Percentiles rank a stretch among this genome's conserved stretches.
Evolutionary conservation across 1,284 basidiomycete genomes (phyloP).

Genomic region (Testicularia cyperi): DNA sequence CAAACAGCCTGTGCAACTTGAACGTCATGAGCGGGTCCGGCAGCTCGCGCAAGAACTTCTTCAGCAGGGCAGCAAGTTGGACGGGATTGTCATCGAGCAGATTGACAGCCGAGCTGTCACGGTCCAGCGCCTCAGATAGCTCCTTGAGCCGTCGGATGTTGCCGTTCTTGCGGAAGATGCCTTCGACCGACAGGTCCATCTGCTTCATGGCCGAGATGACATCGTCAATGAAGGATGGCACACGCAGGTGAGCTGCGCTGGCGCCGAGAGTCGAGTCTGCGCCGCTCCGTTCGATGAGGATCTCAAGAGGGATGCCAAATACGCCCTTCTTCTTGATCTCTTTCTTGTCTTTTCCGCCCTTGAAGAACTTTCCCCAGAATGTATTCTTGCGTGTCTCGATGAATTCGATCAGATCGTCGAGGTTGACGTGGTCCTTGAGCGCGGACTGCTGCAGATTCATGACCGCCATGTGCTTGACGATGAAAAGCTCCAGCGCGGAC

Average conservation of each 20-base stretch:
- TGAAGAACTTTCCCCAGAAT: constrained; percentile 97
- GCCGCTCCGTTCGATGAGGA: constrained; percentile 91
- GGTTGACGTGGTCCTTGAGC: constrained; percentile 71
- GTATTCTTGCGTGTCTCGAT: constrained; percentile 89
- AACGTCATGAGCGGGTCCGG: constrained; percentile 95
- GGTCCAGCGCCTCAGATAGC: constrained; percentile 86
- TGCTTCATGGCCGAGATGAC: constrained; percentile 97
- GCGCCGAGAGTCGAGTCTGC: constrained; percentile 89
- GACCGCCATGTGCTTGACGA: constrained; percentile 89
- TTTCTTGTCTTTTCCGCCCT: constrained; percentile 76
- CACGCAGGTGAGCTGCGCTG: constrained; percentile 77
- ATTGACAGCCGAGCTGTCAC: constrained; percentile 80
- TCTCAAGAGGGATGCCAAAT: constrained; percentile 88
- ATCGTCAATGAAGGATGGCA: constrained; percentile 97
- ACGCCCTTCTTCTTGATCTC: constrained; percentile 66
- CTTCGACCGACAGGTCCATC: constrained; percentile 99
- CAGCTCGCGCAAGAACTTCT: constrained; percentile 93
- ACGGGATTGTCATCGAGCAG: constrained; percentile 93
- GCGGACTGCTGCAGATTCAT: constrained; percentile 73
- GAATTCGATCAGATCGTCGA: constrained; percentile 90
- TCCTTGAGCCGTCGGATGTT: constrained; percentile 92
- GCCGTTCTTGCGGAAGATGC: constrained; percentile 97
- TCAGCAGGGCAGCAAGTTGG: constrained; percentile 91
- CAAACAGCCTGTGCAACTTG: constrained; percentile 84
- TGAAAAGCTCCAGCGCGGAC: constrained; percentile 78